Base-by-base conservation (phyloP, 495 filamentous ascomycete genomes). In the Penicillium paxilli region DNA sequence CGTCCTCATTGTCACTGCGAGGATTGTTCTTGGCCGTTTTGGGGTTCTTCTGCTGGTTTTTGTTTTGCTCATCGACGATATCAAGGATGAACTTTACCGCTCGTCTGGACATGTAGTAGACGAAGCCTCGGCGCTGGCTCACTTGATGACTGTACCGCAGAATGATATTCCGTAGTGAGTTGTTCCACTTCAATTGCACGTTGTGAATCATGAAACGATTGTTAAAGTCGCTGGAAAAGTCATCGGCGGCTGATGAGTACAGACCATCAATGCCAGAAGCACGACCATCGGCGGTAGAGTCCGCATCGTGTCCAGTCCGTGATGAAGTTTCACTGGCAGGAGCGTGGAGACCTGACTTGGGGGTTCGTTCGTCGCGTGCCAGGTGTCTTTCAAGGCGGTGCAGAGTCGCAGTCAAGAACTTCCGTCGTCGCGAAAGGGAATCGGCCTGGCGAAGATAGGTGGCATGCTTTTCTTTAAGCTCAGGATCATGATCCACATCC, bases 131-230 rank as follows among this genome's bases (percentile, higher is more conserved):
- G 33, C 94, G 80, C 71, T 98, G 94, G 68, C 92, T 93, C 54
- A 96, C 92, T 73, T 97, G 95, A 60, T 98, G 95, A 51, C 94
- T 94, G 65, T 98, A 98, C 22, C 95, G 89, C 6, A 98, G 80
- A 25, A 98, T 95, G 62, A 96, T 96, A 64, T 98, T 96, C 33
- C 94, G 83, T 19, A 98, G 76, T 2, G 92, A 85, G 64, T 98
- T 98, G 71, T 95, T 98, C 94, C 94, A 98, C 68, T 98, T 98
- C 25, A 98, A 75, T 62, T 98, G 94, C 61, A 91, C 83, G 64
- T 98, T 98, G 76, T 98, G 94, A 21, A 98, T 87, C 59, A 98
- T 91, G 73, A 98, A 98, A 17, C 95, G 87, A 63, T 98, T 98
- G 70, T 95, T 95, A 81, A 97, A 98, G 69, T 97, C 92, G 67